Evolutionary conservation across 345 rosid species (phyloP), one percentile per base, ranked within the genome.

Genomic region (Linum tenue): DNA sequence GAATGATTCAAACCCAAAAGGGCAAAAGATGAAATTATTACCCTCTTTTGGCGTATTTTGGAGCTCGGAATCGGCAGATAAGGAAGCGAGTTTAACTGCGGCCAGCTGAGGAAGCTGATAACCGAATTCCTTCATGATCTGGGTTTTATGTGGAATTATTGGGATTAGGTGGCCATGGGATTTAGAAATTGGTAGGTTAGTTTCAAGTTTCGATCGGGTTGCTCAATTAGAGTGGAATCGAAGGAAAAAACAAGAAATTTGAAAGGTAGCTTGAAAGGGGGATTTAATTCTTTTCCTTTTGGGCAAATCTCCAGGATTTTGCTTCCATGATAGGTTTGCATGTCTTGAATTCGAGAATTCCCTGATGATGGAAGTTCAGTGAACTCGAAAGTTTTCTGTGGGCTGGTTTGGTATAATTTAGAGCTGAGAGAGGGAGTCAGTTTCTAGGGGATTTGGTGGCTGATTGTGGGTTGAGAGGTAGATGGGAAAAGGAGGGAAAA

Each of bases 401-500:
- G 44, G 73, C 73, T 75, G 70, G 69, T 66, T 65, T 44, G 65
- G 66, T 70, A 37, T 37, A 48, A 59, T 63, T 55, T 64, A 36
- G 39, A 48, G 59, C 59, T 56, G 31, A 22, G 31, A 22, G 31
- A 22, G 31, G 31, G 31, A 22, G 31, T 22, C 31, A 22, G 31
- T 22, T 22, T 22, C 31, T 22, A 22, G 31, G 31, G 31, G 31
- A 22, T 22, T 22, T 22, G 31, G 31, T 22, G 31, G 31, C 59
- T 76, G 38, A 55, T 9, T 75, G 69, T 35, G 59, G 51, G 65
- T 70, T 72, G 38, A 37, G 65, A 71, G 67, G 67, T 71, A 80
- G 83, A 94, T 94, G 99, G 99, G 87, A 53, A 88, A 82, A 79
- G 90, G 81, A 74, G 88, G 83, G 78, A 84, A 79, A 75, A 80